Evolutionary conservation across 2,329 filamentous ascomycete genomes (phyloP), one percentile per base, ranked within the genome.

Genomic region (Ophiocordyceps sinensis): DNA sequence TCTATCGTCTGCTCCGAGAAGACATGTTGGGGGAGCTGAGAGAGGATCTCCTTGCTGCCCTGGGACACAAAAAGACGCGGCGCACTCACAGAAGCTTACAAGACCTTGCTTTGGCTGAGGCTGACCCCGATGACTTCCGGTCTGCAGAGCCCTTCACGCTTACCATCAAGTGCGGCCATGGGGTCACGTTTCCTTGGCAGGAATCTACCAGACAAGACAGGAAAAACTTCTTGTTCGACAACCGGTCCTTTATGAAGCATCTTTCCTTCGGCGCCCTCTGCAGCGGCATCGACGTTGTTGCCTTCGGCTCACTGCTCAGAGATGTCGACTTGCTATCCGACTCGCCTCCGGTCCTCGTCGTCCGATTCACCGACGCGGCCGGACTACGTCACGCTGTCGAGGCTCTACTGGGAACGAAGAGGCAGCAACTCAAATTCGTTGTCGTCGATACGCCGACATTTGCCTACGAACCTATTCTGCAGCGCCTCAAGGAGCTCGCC

Each of bases 1-100:
- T 85, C 40, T 88, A 82, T 47, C 77, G 82, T 0, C 66, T 86
- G 0, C 61, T 85, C 0, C 64, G 82, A 3, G 80, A 87, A 48
- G 82, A 86, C 45, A 78, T 85, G 67, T 58, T 86, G 0, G 72
- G 66, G 0, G 79, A 82, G 45, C 61, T 87, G 3, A 68, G 75
- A 1, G 72, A 77, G 9, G 79, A 82, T 38, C 54, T 80, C 0
- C 66, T 75, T 26, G 58, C 67, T 5, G 64, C 70, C 0, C 61
- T 55, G 11, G 68, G 67, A 0, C 60, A 58, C n/a, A 75, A 70
- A 47, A 51, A 66, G 62, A 45, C 67, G 58, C 17, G 58, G 54
- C 65, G 13, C 51, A 62, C 17, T 57, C 64, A 31, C 53, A 39
- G 4, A n/a, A 26, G 11, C 21, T n/a, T 21, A 4, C 10, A 26